A percentile compares a stretch with the other conserved stretches of the same genome.
Evolutionary conservation across 2,329 filamentous ascomycete genomes (phyloP).

Genomic region (Epicoccum nigrum): DNA sequence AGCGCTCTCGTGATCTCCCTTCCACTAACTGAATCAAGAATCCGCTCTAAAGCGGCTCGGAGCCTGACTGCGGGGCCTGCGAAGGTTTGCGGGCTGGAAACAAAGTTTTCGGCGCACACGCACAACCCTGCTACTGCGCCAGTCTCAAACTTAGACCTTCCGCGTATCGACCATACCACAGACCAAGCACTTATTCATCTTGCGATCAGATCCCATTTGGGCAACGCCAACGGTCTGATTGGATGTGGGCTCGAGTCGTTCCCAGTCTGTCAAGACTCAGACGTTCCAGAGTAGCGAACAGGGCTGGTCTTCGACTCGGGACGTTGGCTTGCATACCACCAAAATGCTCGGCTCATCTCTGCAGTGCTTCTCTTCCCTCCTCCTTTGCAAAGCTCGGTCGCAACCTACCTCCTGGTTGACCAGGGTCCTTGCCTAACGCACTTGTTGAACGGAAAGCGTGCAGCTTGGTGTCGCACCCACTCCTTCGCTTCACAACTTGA

Average conservation of each 20-base stretch:
- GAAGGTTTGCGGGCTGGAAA: constrained; percentile 42
- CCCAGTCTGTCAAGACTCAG: constrained; percentile 25
- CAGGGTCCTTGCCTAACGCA: constrained; percentile 36
- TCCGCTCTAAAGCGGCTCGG: constrained; percentile 32
- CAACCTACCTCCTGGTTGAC: constrained; percentile 36
- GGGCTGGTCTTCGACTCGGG: constrained; percentile 33
- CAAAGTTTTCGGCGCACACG: constrained; percentile 45
- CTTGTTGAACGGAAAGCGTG: constrained; percentile 39
- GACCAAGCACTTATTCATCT: constrained; percentile 36
- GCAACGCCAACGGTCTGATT: constrained; percentile 30
- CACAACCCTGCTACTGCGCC: constrained; percentile 46
- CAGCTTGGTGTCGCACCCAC: constrained; percentile 42
- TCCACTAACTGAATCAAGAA: constrained; percentile 23
- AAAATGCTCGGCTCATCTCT: constrained; percentile 40
- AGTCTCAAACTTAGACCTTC: constrained; percentile 46
- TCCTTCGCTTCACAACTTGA: constrained; percentile 47
- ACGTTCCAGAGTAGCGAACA: constrained; percentile 31
- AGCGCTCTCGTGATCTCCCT: constrained; percentile 13
- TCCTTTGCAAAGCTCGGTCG: constrained; percentile 34
- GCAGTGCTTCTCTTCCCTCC: constrained; percentile 25
- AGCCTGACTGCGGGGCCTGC: constrained; percentile 28
- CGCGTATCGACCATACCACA: constrained; percentile 15
- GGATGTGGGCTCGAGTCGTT: constrained; percentile 6
- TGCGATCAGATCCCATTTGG: constrained; percentile 26
- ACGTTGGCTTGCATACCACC: constrained; percentile 37